These are phyloP conservation scores for Avena insularis DNA, from an alignment of 176 grass and related monocot species.

Conservation along the genomic window DNA sequence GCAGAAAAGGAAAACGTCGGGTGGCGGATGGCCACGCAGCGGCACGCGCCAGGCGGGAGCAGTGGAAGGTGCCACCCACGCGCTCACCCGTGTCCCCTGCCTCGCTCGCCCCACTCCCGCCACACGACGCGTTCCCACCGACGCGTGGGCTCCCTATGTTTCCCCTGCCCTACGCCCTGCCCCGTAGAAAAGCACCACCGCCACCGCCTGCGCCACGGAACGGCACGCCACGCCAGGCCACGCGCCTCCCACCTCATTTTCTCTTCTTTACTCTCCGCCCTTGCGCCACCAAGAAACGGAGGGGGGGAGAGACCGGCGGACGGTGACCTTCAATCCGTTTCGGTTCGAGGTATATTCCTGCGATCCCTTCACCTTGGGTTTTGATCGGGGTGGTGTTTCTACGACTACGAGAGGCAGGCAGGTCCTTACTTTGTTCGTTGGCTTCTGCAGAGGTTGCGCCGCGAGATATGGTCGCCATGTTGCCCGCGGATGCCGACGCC, in stretches of 20 bases:
- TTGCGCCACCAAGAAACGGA: not conserved
- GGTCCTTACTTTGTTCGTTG: not conserved
- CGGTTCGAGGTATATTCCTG: constrained; percentile 8
- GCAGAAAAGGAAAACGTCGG: not conserved
- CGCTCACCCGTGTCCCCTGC: constrained; percentile 3
- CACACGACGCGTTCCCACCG: not conserved
- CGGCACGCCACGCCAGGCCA: constrained; percentile 21
- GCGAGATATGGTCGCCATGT: constrained; percentile 18
- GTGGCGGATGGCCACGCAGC: constrained; percentile 23
- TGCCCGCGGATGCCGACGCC: constrained; percentile 25
- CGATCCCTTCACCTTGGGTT: not conserved
- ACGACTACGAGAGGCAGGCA: too few relatives aligned
- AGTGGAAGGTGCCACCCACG: constrained; percentile 25
- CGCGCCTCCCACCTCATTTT: not conserved
- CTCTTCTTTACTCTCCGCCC: not conserved
- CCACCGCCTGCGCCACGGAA: not conserved
- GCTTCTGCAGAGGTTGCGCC: constrained; percentile 15
- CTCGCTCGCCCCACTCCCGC: not conserved
- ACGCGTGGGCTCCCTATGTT: not conserved
- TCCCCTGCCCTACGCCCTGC: not conserved
- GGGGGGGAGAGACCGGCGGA: not conserved
- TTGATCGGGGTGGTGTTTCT: not conserved
- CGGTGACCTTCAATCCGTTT: not conserved
- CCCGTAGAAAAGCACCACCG: too few relatives aligned
- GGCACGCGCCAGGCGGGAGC: constrained; percentile 34